Evolutionary conservation across 106 monocot species (phyloP).

Genomic region (Cymbidium sinense): DNA sequence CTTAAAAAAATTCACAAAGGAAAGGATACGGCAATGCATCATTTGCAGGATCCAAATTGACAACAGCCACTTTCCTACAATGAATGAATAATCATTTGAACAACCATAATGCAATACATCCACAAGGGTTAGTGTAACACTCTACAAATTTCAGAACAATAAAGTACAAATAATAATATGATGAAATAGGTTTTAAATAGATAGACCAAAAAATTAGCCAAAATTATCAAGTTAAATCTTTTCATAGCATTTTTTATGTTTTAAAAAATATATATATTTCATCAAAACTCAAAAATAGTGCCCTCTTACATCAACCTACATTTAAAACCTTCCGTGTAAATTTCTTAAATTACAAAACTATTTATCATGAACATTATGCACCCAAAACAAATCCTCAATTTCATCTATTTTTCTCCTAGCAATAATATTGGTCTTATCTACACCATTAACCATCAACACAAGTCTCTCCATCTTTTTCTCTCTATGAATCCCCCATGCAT

Average conservation of each 20-base stretch:
- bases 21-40: constrained; percentile 86
- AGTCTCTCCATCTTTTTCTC: too few relatives aligned
- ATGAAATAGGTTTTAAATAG: background rate
- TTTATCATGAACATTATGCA: too few relatives aligned
- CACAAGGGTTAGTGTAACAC: too few relatives aligned
- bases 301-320: background rate
- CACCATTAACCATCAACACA: too few relatives aligned
- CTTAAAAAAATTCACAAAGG: background rate
- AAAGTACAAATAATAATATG: background rate
- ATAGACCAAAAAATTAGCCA: background rate
- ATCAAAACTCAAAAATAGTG: background rate
- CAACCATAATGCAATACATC: background rate
- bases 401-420: too few relatives aligned
- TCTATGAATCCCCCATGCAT: too few relatives aligned
- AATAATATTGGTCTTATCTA: too few relatives aligned
- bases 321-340: background rate
- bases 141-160: background rate
- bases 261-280: background rate
- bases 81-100: background rate
- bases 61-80: constrained; percentile 91
- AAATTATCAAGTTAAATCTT: background rate
- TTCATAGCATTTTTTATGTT: background rate
- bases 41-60: constrained; percentile 98
- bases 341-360: background rate
- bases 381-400: too few relatives aligned